These are phyloP conservation scores for Apiospora arundinis DNA, from an alignment of 2,329 filamentous ascomycete species.

Conservation along the genomic window DNA sequence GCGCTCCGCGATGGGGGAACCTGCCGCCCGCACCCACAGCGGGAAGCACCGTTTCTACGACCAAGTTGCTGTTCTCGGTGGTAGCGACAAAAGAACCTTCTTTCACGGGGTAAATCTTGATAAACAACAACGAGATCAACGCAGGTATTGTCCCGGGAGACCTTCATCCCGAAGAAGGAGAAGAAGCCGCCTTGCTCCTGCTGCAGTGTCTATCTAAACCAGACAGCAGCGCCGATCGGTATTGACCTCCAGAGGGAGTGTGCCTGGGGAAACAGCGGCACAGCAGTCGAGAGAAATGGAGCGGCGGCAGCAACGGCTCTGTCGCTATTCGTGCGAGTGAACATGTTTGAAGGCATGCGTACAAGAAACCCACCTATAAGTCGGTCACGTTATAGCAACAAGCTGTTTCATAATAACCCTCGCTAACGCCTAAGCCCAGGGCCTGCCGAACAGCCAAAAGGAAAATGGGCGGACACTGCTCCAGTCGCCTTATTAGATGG, in stretches of 20 bases:
- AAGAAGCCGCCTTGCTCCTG: too few species aligned
- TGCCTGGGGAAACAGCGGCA: neutral
- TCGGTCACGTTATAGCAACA: conserved; percentile 10
- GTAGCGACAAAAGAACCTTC: neutral
- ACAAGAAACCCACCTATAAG: conserved; percentile 16
- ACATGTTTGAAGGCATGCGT: neutral
- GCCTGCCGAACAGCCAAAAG: neutral
- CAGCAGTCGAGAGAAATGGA: neutral
- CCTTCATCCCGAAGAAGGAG: neutral
- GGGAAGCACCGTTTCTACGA: neutral
- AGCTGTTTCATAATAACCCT: conserved; percentile 13
- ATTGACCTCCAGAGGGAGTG: neutral
- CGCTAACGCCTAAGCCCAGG: neutral
- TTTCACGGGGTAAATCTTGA: neutral
- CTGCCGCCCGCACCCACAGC: neutral
- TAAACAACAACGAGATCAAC: neutral
- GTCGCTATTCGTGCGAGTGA: neutral
- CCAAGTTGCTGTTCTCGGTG: neutral
- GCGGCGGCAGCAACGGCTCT: neutral
- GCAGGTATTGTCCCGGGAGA: neutral
- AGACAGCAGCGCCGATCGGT: conserved; percentile 6
- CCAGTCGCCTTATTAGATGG: neutral
- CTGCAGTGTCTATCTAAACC: neutral
- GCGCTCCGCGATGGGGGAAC: neutral
- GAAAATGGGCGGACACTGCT: neutral